Percentiles rank a stretch among this genome's conserved stretches.
These are phyloP conservation scores for Pichia heedii DNA, from an alignment of 805 yeast genomes.

Conservation along the genomic window DNA sequence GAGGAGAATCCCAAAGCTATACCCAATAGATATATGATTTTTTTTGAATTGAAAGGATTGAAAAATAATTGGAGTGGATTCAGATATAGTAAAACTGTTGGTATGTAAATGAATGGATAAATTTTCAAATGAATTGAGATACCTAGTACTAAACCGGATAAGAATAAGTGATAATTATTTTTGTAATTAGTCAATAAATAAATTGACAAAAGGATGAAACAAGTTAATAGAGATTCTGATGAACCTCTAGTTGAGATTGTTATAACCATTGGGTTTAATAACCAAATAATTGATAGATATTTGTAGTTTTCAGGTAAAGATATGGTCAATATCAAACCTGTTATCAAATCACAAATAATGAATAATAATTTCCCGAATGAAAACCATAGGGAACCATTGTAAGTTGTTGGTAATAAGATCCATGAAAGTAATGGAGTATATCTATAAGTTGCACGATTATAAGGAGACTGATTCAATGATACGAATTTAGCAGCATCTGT, in stretches of 20 bases:
- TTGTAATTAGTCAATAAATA: constrained; percentile 33
- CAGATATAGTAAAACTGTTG: constrained; percentile 46
- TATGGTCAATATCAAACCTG: constrained; percentile 55
- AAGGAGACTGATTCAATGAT: constrained; percentile 55
- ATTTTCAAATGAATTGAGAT: constrained; percentile 81
- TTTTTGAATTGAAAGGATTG: constrained; percentile 32
- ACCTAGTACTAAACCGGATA: constrained; percentile 53
- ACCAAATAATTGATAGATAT: constrained; percentile 46
- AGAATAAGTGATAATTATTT: constrained; percentile 4
- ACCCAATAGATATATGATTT: constrained; percentile 35
- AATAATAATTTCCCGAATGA: constrained; percentile 77
- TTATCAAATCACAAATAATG: constrained; percentile 65
- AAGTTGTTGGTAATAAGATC: constrained; percentile 63
- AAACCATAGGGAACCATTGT: constrained; percentile 28
- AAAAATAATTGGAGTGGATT: constrained; percentile 25
- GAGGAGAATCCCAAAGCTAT: constrained; percentile 35
- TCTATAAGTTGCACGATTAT: constrained; percentile 76
- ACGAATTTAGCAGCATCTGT: constrained; percentile 83
- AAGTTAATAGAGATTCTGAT: constrained; percentile 82
- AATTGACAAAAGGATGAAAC: constrained; percentile 54
- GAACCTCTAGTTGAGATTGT: constrained; percentile 92
- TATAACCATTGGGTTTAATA: constrained; percentile 89
- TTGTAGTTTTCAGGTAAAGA: constrained; percentile 4
- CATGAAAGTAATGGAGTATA: constrained; percentile 89
- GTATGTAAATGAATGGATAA: constrained; percentile 83